phyloP scores from a whole-genome alignment of 148 eudicot genomes.

The Dianthus caryophyllus region DNA sequence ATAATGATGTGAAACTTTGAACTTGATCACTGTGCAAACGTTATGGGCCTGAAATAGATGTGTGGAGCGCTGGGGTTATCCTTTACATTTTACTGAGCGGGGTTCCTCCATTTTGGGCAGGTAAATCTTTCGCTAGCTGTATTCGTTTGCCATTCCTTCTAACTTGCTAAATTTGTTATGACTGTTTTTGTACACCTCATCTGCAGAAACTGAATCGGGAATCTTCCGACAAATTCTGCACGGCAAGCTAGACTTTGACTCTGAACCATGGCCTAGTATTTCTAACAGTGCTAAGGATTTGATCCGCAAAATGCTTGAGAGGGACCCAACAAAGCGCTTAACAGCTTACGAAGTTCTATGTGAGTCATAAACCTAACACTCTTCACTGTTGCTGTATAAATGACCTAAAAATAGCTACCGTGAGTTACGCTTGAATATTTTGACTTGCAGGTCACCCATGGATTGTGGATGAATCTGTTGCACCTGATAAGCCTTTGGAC shows the following conservation, averaged over 20 bases:
- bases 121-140: conserved; percentile 19
- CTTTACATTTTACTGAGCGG: too few species aligned
- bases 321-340: too few species aligned
- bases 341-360: too few species aligned
- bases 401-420: not conserved
- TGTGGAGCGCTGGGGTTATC: conserved; percentile 85
- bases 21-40: conserved; percentile 41
- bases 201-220: conserved; percentile 66
- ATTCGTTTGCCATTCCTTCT: not conserved
- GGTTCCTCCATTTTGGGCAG: too few species aligned
- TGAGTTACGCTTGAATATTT: conserved; percentile 1
- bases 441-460: conserved; percentile 63
- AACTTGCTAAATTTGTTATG: not conserved
- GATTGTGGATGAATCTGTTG: too few species aligned
- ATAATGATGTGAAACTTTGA: not conserved
- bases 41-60: conserved; percentile 75
- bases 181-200: not conserved
- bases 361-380: too few species aligned
- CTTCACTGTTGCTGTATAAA: conserved; percentile 38
- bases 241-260: conserved; percentile 61
- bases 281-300: too few species aligned
- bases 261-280: conserved; percentile 74
- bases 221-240: conserved; percentile 67
- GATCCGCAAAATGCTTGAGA: too few species aligned
- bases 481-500: too few species aligned